phyloP scores from a whole-genome alignment of 371 early-diverging fungal genomes.

The Basidiobolus heterosporus region DNA sequence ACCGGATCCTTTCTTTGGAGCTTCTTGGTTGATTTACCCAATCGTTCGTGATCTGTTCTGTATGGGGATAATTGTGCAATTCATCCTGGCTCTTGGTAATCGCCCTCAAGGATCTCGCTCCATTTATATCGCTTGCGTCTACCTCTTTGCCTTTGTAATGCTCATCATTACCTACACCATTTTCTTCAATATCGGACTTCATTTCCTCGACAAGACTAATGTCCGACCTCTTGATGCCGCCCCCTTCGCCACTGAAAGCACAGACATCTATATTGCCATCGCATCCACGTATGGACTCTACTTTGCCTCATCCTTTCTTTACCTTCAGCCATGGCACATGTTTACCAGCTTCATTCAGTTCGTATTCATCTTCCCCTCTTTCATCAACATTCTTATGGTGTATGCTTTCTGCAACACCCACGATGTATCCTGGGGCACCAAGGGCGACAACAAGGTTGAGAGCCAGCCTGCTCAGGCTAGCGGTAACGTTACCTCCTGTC shows the following conservation, averaged over 20 bases:
- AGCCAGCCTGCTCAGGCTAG: constrained; percentile 5
- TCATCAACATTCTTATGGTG: constrained; percentile 40
- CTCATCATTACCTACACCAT: constrained; percentile 27
- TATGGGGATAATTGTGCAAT: constrained; percentile 39
- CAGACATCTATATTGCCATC: constrained; percentile 30
- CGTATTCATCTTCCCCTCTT: constrained; percentile 38
- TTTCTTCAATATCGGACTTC: constrained; percentile 7
- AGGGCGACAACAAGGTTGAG: constrained; percentile 46
- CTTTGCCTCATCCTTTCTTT: constrained; percentile 34
- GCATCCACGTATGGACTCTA: constrained; percentile 47
- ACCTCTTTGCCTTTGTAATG: constrained; percentile 40
- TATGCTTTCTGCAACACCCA: constrained; percentile 56
- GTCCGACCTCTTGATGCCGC: too few relatives aligned
- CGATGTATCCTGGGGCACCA: constrained; percentile 82
- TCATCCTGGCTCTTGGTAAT: constrained; percentile 61
- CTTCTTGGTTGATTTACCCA: constrained; percentile 16
- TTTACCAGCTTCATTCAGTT: constrained; percentile 42
- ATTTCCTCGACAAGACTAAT: not conserved
- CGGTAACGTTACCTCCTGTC: constrained; percentile 34
- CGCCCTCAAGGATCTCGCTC: constrained; percentile 59
- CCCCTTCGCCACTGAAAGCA: too few relatives aligned
- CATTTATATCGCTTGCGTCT: constrained; percentile 39
- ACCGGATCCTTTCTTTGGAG: constrained; percentile 23
- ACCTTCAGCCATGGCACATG: constrained; percentile 49
- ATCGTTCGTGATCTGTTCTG: constrained; percentile 36